Conservation (phyloP, 345 rosid genomes). For the Bruguiera gymnorhiza region DNA sequence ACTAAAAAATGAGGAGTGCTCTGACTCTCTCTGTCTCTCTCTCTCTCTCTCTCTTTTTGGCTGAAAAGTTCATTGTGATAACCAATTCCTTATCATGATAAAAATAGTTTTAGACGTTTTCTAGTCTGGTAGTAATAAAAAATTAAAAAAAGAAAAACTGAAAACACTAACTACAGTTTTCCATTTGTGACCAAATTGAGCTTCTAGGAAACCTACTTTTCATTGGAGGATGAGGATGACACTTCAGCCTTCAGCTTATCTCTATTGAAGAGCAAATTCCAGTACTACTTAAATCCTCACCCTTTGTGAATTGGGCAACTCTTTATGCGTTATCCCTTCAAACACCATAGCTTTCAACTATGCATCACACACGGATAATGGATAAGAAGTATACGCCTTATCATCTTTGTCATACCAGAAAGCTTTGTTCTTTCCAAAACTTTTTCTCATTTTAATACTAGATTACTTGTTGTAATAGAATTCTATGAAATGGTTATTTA, state of each 20-base stretch:
- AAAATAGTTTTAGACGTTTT: too few relatives aligned
- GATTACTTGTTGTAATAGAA: not conserved
- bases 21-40: too few relatives aligned
- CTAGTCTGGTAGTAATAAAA: not conserved
- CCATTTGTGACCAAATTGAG: not conserved
- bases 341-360: not conserved
- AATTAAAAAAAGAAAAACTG: not conserved
- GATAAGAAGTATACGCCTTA: slow-evolving; percentile 4
- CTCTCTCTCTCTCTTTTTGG: too few relatives aligned
- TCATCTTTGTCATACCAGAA: not conserved
- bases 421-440: not conserved
- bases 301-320: not conserved
- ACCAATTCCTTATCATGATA: too few relatives aligned
- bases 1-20: too few relatives aligned
- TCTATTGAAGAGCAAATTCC: not conserved
- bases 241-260: slow-evolving; percentile 3
- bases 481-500: not conserved
- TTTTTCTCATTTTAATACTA: not conserved
- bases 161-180: not conserved
- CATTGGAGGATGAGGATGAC: slow-evolving; percentile 10
- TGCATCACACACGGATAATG: not conserved
- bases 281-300: not conserved
- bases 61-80: too few relatives aligned
- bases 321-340: slow-evolving; percentile 2
- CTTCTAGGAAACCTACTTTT: not conserved